Base-by-base conservation (phyloP, 371 early-diverging fungal genomes). In the Rhizopus stolonifer region DNA sequence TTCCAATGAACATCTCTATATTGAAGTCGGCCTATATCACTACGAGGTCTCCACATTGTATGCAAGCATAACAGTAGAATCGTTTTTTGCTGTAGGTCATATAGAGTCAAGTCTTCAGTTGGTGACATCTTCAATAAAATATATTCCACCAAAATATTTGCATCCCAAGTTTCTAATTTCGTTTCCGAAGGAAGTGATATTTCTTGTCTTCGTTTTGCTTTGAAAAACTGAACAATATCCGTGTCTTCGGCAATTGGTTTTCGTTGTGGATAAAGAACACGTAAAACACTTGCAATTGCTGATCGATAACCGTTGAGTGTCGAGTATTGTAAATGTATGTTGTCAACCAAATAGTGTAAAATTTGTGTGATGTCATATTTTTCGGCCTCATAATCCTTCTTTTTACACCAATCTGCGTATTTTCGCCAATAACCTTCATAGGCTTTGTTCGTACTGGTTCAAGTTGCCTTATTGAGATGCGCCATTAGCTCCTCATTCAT, bases 381-480 rank as follows among this genome's bases (percentile, higher is more conserved):
- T 17, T 29, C 40, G 8, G 46, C 19, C 9, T 46, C 19, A 2
- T 31, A 11, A 23, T 49, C 18, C 18, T 49, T 25, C 29, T 32
- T 6, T 9, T 52, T 23, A 29, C 53, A 48, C 56, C 52, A 56
- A 5, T 15, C 7, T 31, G 38, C 38, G 42, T 32, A 56, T 22
- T 36, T 24, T 6, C 46, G 33, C 56, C 64, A 58, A 2, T 11
- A 39, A 49, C n/a, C 24, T 29, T 58, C 40, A 47, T 65, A 65
- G 1, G 44, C 19, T 24, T 56, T 48, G 1, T 29, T 34, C 11
- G 29, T 56, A 24, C 39, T 31, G 15, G 0, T 17, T 10, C 59
- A 13, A 19, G 2, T 53, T 15, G 45, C 24, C 8, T 52, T 34
- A 7, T 40, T 33, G 9, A 56, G n/a, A 38, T 34, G 40, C 1